Conservation (phyloP, 164 flowering plant genomes). For the Magnolia officinalis region DNA sequence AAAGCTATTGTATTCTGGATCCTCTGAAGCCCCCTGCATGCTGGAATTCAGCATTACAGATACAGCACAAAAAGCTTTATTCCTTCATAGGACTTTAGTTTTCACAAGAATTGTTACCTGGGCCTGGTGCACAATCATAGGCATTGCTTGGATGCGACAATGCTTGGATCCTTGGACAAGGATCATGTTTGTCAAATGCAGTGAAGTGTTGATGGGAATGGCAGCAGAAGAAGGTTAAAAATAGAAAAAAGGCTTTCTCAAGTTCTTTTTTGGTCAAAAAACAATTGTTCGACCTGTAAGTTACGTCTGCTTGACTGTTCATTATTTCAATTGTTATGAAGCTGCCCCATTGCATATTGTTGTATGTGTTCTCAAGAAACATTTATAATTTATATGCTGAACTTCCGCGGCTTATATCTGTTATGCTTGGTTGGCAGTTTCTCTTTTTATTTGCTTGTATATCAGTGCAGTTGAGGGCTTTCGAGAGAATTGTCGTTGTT, state of each 20-base stretch:
- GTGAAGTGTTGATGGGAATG: background rate
- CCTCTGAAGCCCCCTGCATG: background rate
- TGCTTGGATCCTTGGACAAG: background rate
- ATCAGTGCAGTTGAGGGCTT: background rate
- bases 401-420: background rate
- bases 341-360: background rate
- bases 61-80: background rate
- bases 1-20: background rate
- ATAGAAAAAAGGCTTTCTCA: background rate
- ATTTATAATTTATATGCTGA: background rate
- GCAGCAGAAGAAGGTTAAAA: background rate
- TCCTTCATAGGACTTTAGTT: background rate
- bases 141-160: background rate
- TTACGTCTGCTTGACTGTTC: background rate
- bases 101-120: background rate
- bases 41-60: background rate
- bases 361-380: background rate
- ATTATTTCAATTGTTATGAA: background rate
- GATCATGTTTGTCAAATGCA: background rate
- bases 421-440: background rate
- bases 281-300: background rate
- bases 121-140: background rate
- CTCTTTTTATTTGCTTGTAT: background rate
- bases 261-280: background rate
- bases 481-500: background rate